Conservation (phyloP, 2,329 filamentous ascomycete genomes). For the Neoarthrinium moseri region DNA sequence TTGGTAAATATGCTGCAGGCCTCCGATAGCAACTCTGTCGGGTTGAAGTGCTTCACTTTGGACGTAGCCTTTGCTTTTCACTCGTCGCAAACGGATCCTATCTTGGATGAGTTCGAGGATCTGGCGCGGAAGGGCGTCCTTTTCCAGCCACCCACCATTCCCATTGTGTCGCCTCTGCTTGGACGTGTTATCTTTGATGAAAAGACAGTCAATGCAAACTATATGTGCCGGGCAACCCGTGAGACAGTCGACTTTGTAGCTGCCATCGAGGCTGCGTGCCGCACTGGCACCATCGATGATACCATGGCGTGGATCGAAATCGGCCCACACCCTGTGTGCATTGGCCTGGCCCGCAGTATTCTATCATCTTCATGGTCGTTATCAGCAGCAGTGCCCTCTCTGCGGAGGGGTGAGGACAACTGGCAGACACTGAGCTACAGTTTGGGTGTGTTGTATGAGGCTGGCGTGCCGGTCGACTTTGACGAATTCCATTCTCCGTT, state of each 20-base stretch:
- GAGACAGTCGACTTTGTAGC: conserved; percentile 65
- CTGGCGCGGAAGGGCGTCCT: conserved; percentile 33
- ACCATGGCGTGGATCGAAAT: conserved; percentile 65
- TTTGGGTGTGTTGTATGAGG: conserved; percentile 52
- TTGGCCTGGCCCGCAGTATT: conserved; percentile 57
- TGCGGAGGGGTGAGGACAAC: conserved; percentile 54
- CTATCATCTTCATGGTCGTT: conserved; percentile 30
- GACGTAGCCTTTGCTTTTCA: conserved; percentile 55
- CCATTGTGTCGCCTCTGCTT: conserved; percentile 31
- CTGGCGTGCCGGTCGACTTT: conserved; percentile 66
- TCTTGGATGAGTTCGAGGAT: conserved; percentile 56
- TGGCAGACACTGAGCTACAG: conserved; percentile 55
- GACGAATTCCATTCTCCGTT: conserved; percentile 64
- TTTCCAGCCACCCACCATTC: conserved; percentile 48
- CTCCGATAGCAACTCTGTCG: too few species aligned
- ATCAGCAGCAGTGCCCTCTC: conserved; percentile 46
- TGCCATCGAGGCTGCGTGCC: conserved; percentile 50
- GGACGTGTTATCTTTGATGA: conserved; percentile 18
- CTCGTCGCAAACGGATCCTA: conserved; percentile 51
- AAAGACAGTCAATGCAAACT: conserved; percentile 52
- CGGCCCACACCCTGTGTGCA: conserved; percentile 65
- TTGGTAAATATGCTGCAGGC: conserved; percentile 37
- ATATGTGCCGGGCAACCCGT: conserved; percentile 60
- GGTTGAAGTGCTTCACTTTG: conserved; percentile 44
- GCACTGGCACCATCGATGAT: conserved; percentile 48